phyloP scores from a whole-genome alignment of 2,329 filamentous ascomycete species.

The Bipolaris victoriae region DNA sequence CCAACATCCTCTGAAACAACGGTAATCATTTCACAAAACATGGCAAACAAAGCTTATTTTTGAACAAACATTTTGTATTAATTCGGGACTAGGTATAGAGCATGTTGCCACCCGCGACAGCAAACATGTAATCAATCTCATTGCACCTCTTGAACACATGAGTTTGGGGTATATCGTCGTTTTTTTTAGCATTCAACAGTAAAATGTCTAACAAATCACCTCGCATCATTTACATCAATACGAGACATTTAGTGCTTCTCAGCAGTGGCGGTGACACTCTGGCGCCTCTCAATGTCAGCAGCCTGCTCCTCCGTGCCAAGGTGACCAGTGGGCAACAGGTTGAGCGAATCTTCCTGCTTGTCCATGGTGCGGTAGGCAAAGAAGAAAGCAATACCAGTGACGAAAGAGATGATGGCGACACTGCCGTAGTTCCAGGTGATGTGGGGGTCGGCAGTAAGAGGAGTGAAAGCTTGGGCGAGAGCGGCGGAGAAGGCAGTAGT shows the following conservation, averaged over 20 bases:
- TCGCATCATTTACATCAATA: neutral
- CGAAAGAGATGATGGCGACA: conserved; percentile 46
- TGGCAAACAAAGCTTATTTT: neutral
- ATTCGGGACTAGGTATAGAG: neutral
- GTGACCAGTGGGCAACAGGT: conserved; percentile 48
- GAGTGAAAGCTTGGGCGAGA: conserved; percentile 38
- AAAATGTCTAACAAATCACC: conserved; percentile 1
- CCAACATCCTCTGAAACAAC: neutral
- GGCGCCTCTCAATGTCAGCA: conserved; percentile 39
- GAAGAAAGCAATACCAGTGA: conserved; percentile 42
- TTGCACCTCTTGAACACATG: neutral
- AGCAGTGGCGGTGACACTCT: conserved; percentile 20
- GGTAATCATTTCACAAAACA: neutral
- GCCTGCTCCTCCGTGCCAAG: conserved; percentile 37
- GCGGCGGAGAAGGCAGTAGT: conserved; percentile 44
- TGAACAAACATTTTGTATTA: conserved; percentile 8
- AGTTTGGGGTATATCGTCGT: conserved; percentile 11
- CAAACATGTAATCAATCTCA: neutral
- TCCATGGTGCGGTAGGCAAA: conserved; percentile 43
- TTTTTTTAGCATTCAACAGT: conserved; percentile 1
- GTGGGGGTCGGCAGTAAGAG: conserved; percentile 35
- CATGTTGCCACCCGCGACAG: neutral
- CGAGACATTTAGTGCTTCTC: conserved; percentile 23
- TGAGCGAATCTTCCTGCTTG: conserved; percentile 46
- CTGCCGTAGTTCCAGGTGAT: conserved; percentile 46